Conservation (phyloP, 352 stramenopile species). For the Phytophthora multivora region DNA sequence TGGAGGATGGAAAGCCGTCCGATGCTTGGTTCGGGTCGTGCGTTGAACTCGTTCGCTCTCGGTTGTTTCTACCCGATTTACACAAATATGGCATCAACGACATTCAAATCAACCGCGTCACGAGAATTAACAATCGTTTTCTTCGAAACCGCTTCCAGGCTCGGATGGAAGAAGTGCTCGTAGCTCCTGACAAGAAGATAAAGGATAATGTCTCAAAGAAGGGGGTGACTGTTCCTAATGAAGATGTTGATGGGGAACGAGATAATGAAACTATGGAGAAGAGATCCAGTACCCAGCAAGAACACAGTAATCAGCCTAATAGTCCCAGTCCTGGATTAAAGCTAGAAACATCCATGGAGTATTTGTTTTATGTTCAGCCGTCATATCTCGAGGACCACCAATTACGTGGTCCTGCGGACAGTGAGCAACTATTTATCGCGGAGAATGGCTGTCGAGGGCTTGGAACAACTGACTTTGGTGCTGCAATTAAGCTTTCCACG, state of each 20-base stretch:
- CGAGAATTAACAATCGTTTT: slow-evolving; percentile 89
- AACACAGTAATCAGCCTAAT: slow-evolving; percentile 13
- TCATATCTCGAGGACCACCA: slow-evolving; percentile 45
- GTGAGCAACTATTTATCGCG: slow-evolving; percentile 64
- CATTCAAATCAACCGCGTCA: slow-evolving; percentile 82
- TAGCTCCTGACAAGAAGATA: slow-evolving; percentile 56
- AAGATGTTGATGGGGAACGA: slow-evolving; percentile 25
- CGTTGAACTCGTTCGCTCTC: slow-evolving; percentile 79
- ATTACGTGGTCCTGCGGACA: slow-evolving; percentile 31
- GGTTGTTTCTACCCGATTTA: slow-evolving; percentile 66
- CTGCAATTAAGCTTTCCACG: slow-evolving; percentile 76
- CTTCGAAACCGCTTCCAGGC: slow-evolving; percentile 88
- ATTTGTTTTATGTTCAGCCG: slow-evolving; percentile 80
- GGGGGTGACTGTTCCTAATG: slow-evolving; percentile 57
- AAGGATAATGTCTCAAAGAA: slow-evolving; percentile 88
- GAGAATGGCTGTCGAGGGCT: slow-evolving; percentile 79
- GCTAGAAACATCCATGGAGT: slow-evolving; percentile 74
- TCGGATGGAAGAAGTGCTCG: slow-evolving; percentile 77
- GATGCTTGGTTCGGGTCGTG: slow-evolving; percentile 89
- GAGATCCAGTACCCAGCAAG: background rate
- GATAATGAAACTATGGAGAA: slow-evolving; percentile 7
- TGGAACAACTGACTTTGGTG: slow-evolving; percentile 49
- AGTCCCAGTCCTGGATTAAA: slow-evolving; percentile 29
- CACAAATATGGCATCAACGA: slow-evolving; percentile 58
- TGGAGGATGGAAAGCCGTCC: slow-evolving; percentile 84